Base-by-base conservation (phyloP, 306 rosid species). In the Pyrus pyrifolia region DNA sequence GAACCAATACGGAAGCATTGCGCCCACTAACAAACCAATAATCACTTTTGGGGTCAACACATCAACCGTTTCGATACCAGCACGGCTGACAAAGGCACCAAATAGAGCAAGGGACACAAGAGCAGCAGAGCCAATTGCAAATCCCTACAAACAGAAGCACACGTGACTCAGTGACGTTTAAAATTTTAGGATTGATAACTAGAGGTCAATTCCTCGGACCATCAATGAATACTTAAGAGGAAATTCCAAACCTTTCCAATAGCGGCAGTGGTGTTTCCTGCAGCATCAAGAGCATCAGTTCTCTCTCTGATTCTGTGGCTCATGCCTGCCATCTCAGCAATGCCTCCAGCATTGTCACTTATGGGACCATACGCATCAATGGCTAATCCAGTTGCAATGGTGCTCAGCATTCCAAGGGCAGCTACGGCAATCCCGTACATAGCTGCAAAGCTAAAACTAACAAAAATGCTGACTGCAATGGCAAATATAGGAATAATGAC, bases 261-360 rank as follows among this genome's bases (percentile, higher is more conserved):
- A 27, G 97, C 98, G 14, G 97, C 98, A 38, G 97, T 95, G 17
- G 98, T 95, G 88, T 95, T 95, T 87, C 97, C 97, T 0, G 98
- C 98, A 80, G 97, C 97, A 85, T 92, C 97, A 72, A 95, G 98
- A 44, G 98, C 98, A 86, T 95, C 99, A 3, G 97, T 95, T 82
- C 97, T 85, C 88, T 95, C 99, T 19, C 99, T 84, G 31, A 90
- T 92, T 78, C 91, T 85, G 87, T 92, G 97, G 80, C 97, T 90
- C 99, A 95, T 92, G 66, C 97, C 99, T 3, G 97, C 99, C 99
- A 95, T 95, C 88, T 95, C 97, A 73, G 98, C 98, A 83, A 95
- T 95, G 78, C 97, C 98, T 69, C 98, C 96, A 29, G 97, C 99
- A 72, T 95, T 95, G 88, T 95, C 97, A 83, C 99, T 90, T 84